Evolutionary conservation across 2,329 filamentous ascomycete genomes (phyloP).

Genomic region (Penicillium sp.): DNA sequence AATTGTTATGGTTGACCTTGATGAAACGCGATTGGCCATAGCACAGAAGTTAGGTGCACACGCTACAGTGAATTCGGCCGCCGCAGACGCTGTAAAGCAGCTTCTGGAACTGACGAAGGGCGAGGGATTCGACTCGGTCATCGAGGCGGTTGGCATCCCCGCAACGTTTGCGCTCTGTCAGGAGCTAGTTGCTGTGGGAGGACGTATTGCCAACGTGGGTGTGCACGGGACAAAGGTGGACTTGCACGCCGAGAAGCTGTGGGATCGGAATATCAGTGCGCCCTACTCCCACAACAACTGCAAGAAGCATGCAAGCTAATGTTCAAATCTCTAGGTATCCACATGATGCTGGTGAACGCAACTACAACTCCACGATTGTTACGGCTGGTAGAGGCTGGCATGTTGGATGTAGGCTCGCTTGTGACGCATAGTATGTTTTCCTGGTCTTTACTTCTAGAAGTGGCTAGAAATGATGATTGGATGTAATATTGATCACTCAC

Average conservation of each 20-base stretch:
- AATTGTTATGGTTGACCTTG: conserved; percentile 3
- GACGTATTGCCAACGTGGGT: conserved; percentile 60
- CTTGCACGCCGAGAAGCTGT: background rate
- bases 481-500: background rate
- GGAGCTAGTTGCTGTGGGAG: conserved; percentile 58
- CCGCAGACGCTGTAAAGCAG: background rate
- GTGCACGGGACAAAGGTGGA: conserved; percentile 53
- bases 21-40: background rate
- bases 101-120: conserved; percentile 35
- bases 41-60: background rate
- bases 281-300: too few species aligned
- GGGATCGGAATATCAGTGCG: background rate
- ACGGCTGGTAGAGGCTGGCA: conserved; percentile 22
- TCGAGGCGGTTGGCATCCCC: conserved; percentile 63
- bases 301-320: background rate
- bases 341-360: conserved; percentile 31
- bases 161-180: conserved; percentile 61
- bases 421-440: conserved; percentile 29
- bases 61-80: background rate
- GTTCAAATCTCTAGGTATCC: conserved; percentile 23
- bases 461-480: background rate
- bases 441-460: background rate
- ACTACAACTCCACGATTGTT: conserved; percentile 25
- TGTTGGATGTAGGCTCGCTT: conserved; percentile 23
- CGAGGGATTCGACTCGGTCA: conserved; percentile 61